Percentiles rank a stretch among this genome's conserved stretches.
phyloP scores from a whole-genome alignment of 768 basidiomycete species.

The Phanerochaete carnosa region DNA sequence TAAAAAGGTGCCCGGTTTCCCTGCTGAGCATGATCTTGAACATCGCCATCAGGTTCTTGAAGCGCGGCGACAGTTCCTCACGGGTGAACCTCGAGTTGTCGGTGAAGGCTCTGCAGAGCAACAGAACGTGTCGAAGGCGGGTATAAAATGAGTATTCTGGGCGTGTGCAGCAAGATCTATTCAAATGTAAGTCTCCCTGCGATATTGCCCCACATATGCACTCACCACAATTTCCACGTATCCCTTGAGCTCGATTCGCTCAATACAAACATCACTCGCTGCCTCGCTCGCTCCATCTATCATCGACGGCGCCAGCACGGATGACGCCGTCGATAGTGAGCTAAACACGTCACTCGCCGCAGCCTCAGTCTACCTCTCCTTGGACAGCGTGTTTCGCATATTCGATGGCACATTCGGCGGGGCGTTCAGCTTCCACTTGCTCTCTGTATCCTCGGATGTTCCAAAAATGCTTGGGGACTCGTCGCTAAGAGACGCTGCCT shows the following conservation, averaged over 20 bases:
- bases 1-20: background rate
- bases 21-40: constrained; percentile 1
- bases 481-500: background rate
- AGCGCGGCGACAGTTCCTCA: background rate
- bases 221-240: background rate
- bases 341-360: background rate
- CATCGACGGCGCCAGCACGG: background rate
- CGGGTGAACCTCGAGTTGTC: background rate
- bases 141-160: background rate
- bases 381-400: background rate
- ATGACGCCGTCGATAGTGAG: background rate
- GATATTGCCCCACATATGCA: no score
- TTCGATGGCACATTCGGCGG: no score
- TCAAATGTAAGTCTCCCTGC: no score
- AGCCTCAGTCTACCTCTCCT: no score
- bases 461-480: background rate
- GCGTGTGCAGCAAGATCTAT: background rate
- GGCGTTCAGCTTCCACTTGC: no score
- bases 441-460: background rate
- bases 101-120: background rate
- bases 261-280: background rate
- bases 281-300: background rate
- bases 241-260: background rate
- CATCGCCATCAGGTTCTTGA: background rate
- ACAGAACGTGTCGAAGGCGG: background rate